Conservation (phyloP, 1,139 yeast species). For the Pichia sp. region DNA sequence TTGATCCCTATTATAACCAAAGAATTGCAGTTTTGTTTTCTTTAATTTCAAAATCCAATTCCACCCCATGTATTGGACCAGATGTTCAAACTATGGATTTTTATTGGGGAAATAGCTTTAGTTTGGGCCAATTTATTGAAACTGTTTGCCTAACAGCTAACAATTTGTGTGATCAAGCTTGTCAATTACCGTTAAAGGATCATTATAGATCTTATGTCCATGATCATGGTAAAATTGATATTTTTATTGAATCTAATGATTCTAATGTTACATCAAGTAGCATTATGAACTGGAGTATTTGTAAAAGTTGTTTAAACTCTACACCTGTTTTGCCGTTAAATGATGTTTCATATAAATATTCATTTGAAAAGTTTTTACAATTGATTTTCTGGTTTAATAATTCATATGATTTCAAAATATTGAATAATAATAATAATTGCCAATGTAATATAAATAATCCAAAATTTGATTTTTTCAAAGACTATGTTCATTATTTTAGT, state of each 20-base stretch:
- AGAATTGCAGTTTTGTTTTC: slow-evolving; percentile 73
- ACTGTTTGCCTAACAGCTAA: slow-evolving; percentile 65
- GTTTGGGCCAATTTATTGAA: slow-evolving; percentile 85
- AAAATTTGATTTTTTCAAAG: slow-evolving; percentile 47
- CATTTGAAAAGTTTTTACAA: slow-evolving; percentile 90
- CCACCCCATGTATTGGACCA: slow-evolving; percentile 93
- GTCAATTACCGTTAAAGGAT: slow-evolving; percentile 63
- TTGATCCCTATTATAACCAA: slow-evolving; percentile 70
- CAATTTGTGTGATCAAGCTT: slow-evolving; percentile 69
- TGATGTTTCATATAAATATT: slow-evolving; percentile 81
- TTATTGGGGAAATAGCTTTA: slow-evolving; percentile 86
- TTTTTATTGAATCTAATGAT: slow-evolving; percentile 58
- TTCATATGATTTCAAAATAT: slow-evolving; percentile 8
- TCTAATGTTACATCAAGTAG: slow-evolving; percentile 53
- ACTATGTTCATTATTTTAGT: slow-evolving; percentile 80
- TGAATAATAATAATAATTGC: slow-evolving; percentile 32
- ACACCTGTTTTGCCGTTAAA: slow-evolving; percentile 85
- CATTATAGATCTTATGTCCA: slow-evolving; percentile 89
- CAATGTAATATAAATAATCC: slow-evolving; percentile 59
- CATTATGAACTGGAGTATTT: slow-evolving; percentile 89
- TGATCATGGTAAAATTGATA: slow-evolving; percentile 76
- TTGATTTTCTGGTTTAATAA: slow-evolving; percentile 56
- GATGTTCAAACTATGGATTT: slow-evolving; percentile 73
- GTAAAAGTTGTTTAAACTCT: slow-evolving; percentile 68
- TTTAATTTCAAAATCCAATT: slow-evolving; percentile 73